Evolutionary conservation across 169 alveolate species (phyloP).

Genomic region (Theileria annulata): DNA sequence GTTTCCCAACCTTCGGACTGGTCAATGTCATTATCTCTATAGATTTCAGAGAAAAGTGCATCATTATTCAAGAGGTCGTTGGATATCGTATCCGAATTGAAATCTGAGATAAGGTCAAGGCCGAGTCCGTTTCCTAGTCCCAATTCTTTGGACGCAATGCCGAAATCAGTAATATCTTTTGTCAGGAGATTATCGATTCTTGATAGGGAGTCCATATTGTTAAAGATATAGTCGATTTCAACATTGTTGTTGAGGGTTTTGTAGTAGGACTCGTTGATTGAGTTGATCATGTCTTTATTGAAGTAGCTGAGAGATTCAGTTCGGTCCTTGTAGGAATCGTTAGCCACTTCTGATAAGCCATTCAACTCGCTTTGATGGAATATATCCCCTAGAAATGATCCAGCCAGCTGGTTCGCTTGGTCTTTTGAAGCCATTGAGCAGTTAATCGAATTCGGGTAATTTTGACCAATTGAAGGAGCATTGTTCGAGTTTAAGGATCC

Average conservation of each 20-base stretch:
- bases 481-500: background rate
- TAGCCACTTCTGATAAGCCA: background rate
- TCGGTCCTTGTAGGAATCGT: background rate
- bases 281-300: conserved; percentile 13
- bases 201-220: conserved; percentile 14
- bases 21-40: conserved; percentile 18
- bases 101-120: conserved; percentile 15
- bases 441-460: background rate
- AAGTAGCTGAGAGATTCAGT: background rate
- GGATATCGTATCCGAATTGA: background rate
- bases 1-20: conserved; percentile 33
- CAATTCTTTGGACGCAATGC: background rate
- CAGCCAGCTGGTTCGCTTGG: background rate
- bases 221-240: background rate
- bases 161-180: conserved; percentile 1
- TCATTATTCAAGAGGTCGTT: conserved; percentile 10
- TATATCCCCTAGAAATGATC: conserved; percentile 3
- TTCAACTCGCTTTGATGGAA: background rate
- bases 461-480: background rate
- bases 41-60: conserved; percentile 13
- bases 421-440: background rate
- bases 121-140: conserved; percentile 3
- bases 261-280: background rate
- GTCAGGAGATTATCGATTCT: conserved; percentile 7
- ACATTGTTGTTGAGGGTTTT: background rate